Percentiles rank a stretch among this genome's conserved stretches.
Evolutionary conservation across 2,329 filamentous ascomycete genomes (phyloP).

Genomic region (Cordyceps fumosorosea): DNA sequence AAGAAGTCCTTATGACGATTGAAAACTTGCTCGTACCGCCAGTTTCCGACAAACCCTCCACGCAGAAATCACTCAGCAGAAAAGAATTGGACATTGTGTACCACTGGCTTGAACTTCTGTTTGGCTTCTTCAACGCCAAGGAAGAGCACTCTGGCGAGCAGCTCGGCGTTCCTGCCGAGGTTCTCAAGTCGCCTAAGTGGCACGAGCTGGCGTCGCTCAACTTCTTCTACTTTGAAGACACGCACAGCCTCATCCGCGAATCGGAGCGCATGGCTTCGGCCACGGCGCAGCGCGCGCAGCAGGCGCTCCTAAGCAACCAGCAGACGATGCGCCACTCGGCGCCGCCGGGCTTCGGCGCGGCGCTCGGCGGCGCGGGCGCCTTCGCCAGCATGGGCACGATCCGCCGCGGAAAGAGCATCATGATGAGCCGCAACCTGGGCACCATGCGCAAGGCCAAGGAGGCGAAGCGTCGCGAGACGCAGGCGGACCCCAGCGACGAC

Average conservation of each 20-base stretch:
- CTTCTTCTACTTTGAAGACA: slow-evolving; percentile 97
- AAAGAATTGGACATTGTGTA: slow-evolving; percentile 93
- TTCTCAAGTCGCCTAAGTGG: slow-evolving; percentile 95
- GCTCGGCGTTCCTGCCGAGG: slow-evolving; percentile 80
- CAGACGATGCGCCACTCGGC: slow-evolving; percentile 61
- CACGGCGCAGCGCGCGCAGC: slow-evolving; percentile 67
- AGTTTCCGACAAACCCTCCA: slow-evolving; percentile 86
- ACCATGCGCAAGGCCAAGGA: slow-evolving; percentile 96
- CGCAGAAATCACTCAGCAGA: slow-evolving; percentile 73
- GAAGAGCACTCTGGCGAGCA: slow-evolving; percentile 77
- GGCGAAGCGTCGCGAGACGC: slow-evolving; percentile 89
- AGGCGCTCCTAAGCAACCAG: slow-evolving; percentile 48
- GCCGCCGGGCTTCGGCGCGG: slow-evolving; percentile 42
- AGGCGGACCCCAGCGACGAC: slow-evolving; percentile 94
- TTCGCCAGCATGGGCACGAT: slow-evolving; percentile 66
- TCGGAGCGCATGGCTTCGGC: slow-evolving; percentile 93
- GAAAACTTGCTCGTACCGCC: slow-evolving; percentile 88
- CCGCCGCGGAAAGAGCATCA: slow-evolving; percentile 68
- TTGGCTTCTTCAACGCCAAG: slow-evolving; percentile 90
- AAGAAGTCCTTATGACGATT: slow-evolving; percentile 88
- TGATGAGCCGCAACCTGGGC: slow-evolving; percentile 88
- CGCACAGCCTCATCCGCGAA: slow-evolving; percentile 86
- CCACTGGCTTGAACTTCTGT: slow-evolving; percentile 84
- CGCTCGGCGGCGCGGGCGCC: slow-evolving; percentile 27
- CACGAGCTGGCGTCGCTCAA: slow-evolving; percentile 93